Base-by-base conservation (phyloP, 2,329 filamentous ascomycete species). In the Canariomyces notabilis region DNA sequence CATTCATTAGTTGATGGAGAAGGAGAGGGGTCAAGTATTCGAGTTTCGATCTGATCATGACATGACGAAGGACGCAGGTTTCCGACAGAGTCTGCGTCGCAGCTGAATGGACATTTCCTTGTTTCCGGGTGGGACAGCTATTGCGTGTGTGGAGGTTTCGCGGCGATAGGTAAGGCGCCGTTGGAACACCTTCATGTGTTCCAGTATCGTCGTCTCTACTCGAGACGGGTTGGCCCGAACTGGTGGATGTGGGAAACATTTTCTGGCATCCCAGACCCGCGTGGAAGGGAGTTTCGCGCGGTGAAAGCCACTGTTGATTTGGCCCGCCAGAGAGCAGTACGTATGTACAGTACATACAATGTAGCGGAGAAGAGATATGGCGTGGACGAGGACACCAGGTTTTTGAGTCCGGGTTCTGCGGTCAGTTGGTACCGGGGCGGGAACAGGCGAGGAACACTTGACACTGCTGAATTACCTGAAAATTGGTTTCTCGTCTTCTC, bases 401-500 rank as follows among this genome's bases (percentile, higher is more conserved):
- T 49, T 36, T 15, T 14, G 20, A 29, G 16, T 18, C 33, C 21
- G 18, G 22, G 21, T 44, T 37, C 46, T 23, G 36, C 50, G 50
- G 9, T 29, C 8, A 29, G 26, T 12, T 8, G 26, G 9, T 11
- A 29, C 26, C 45, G 52, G 54, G 43, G 38, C 54, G 56, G 56
- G 52, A 56, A 54, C 46, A 58, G 54, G 56, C 56, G 56, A 58
- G 41, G 29, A 18, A 35, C 20, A 44, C 44, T 31, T 37, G 41
- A 23, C 29, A 47, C 32, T 34, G 26, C 26, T 29, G 26, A 23
- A 21, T 23, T 49, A 49, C 44, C 42, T 50, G 50, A 44, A 33
- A 52, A 42, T 42, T 40, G 39, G 40, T 33, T 19, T 35, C 19
- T 37, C 38, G 37, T 45, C 35, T 44, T 36, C 26, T 8, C 26